Evolutionary conservation across 2,329 filamentous ascomycete genomes (phyloP).

Genomic region (Dactylonectria estremocensis): DNA sequence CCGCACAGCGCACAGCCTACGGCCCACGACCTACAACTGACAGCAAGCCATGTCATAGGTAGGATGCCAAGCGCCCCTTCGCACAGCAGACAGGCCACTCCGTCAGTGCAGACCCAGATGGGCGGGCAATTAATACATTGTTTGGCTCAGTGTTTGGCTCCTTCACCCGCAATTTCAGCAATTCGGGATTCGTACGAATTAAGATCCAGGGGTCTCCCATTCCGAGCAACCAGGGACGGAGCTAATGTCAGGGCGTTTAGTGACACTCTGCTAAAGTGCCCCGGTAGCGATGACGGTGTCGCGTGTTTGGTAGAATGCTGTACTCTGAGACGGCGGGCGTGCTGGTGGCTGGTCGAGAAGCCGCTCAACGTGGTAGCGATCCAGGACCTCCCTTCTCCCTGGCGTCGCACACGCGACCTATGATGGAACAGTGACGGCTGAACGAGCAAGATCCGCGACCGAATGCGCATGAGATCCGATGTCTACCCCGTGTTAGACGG

Average conservation of each 20-base stretch:
- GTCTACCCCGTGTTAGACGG: background rate
- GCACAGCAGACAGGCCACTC: conserved; percentile 34
- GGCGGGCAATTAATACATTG: conserved; percentile 17
- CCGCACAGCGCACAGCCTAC: background rate
- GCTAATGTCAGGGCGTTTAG: conserved; percentile 31
- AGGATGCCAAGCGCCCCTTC: conserved; percentile 31
- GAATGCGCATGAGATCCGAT: conserved; percentile 5
- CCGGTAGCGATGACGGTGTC: conserved; percentile 31
- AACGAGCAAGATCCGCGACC: conserved; percentile 11
- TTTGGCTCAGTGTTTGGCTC: background rate
- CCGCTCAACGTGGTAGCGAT: background rate
- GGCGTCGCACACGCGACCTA: conserved; percentile 13
- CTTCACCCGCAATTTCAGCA: conserved; percentile 16
- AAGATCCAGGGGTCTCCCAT: conserved; percentile 13
- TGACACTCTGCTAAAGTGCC: conserved; percentile 18
- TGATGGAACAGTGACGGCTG: conserved; percentile 8
- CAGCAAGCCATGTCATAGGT: conserved; percentile 6
- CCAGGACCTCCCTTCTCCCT: background rate
- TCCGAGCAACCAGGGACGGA: conserved; percentile 4
- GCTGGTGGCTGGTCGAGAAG: conserved; percentile 35
- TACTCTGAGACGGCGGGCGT: conserved; percentile 38
- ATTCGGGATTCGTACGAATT: conserved; percentile 18
- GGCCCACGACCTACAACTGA: background rate
- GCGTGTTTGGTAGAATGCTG: conserved; percentile 19
- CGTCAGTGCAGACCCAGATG: background rate